Conservation (phyloP, 73 alveolate genomes). For the Paramecium bursaria region DNA sequence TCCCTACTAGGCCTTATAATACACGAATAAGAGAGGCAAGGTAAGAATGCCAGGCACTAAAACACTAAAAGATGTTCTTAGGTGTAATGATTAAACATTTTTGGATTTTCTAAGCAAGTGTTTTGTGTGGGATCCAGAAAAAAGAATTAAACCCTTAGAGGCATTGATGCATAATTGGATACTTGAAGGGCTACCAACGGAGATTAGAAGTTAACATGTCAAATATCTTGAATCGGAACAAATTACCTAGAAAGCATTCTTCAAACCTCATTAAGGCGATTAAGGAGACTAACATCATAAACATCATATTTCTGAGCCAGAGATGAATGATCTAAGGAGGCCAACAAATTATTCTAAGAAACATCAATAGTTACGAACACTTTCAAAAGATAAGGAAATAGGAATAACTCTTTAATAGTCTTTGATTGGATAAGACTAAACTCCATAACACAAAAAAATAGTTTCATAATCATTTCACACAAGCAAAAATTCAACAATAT, state of each 20-base stretch:
- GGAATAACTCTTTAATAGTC: too few relatives aligned
- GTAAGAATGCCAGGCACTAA: conserved; percentile 81
- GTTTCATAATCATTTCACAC: conserved; percentile 62
- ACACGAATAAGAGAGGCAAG: conserved; percentile 85
- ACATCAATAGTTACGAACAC: not conserved
- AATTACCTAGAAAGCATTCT: conserved; percentile 44
- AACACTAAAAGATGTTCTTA: conserved; percentile 69
- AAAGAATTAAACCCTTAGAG: conserved; percentile 91
- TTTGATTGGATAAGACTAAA: not conserved
- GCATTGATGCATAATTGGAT: conserved; percentile 90
- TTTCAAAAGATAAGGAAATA: conserved; percentile 38
- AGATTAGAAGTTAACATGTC: conserved; percentile 62
- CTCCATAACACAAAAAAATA: conserved; percentile 48
- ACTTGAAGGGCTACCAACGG: conserved; percentile 74
- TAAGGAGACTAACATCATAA: conserved; percentile 18
- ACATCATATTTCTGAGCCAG: conserved; percentile 64
- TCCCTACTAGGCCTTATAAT: conserved; percentile 72
- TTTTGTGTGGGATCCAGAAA: conserved; percentile 92
- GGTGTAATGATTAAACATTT: conserved; percentile 78
- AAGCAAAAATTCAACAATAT: conserved; percentile 38
- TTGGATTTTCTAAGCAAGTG: conserved; percentile 85
- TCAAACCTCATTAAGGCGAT: conserved; percentile 25
- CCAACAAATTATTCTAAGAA: not conserved
- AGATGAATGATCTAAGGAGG: conserved; percentile 26
- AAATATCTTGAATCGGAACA: conserved; percentile 55